Evolutionary conservation across 225 moss, liverwort and hornwort genomes (phyloP).

Genomic region (Thuidium tamariscinum): DNA sequence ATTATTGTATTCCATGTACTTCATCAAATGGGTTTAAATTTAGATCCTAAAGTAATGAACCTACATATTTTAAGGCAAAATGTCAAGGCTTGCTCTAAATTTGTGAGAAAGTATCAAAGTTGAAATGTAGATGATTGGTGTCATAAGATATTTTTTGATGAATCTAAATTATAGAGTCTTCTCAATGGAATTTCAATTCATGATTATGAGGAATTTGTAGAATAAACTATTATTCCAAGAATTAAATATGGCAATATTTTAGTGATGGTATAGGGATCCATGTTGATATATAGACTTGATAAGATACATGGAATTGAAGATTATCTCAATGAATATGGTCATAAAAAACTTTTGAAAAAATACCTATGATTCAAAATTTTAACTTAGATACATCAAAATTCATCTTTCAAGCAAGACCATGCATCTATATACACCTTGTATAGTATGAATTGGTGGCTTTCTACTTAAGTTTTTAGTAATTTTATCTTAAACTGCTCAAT

Average conservation of each 20-base stretch:
- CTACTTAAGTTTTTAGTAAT: not conserved
- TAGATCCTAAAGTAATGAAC: too few relatives aligned
- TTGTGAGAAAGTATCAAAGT: too few relatives aligned
- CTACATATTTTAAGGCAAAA: too few relatives aligned
- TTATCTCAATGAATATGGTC: not conserved
- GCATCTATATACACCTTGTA: not conserved
- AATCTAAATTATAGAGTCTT: too few relatives aligned
- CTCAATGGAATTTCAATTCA: too few relatives aligned
- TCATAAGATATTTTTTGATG: too few relatives aligned
- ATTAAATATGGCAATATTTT: not conserved
- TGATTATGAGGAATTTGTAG: too few relatives aligned
- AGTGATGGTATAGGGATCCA: not conserved
- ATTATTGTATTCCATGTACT: too few relatives aligned
- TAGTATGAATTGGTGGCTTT: not conserved
- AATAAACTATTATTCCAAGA: too few relatives aligned
- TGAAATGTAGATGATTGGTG: too few relatives aligned
- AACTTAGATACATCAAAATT: not conserved
- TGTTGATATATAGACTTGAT: not conserved
- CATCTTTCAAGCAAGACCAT: not conserved
- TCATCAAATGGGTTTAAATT: too few relatives aligned
- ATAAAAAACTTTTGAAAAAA: not conserved
- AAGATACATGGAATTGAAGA: not conserved
- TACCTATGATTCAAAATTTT: not conserved
- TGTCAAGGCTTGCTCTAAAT: too few relatives aligned
- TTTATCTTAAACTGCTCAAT: accelerated